Base-by-base conservation (phyloP, 495 filamentous ascomycete genomes). In the Tricharina praecox region DNA sequence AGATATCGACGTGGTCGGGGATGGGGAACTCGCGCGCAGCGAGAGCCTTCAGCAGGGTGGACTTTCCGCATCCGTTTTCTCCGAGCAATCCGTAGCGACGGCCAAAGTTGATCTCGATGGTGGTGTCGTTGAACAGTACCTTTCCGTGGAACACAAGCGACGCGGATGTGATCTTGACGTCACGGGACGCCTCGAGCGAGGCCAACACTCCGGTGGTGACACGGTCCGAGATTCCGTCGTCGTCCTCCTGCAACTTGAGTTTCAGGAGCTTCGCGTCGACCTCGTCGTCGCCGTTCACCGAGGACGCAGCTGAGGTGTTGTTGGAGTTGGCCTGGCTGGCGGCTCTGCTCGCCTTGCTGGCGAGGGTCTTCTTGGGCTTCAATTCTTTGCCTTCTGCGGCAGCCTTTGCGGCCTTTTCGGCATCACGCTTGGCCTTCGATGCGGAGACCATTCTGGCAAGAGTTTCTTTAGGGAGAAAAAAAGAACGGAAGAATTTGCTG, bases 21-120 rank as follows among this genome's bases (percentile, higher is more conserved):
- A 99, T 81, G 24, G 90, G 90, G 62, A 76, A 99, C 66, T 99
- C 90, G 62, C 92, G 82, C 56, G 76, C 76, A 58, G 79, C 81
- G 65, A 99, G 93, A 49, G 90, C 78, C 73, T 95, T 96, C 56
- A 99, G 74, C 0, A 96, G 66, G 9, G 90, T 99, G 52, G 86
- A 94, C 70, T 99, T 99, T 60, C 90, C 90, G 60, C 90, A 99
- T 43, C 90, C 90, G 77, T 99, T 99, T 73, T 99, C 90, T 59
- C 90, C 90, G 47, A 99, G 68, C 44, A 99, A 69, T 62, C 90
- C 90, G 63, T 99, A 99, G 44, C 90, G 77, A 53, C 88, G 82
- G 47, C 81, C 82, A 62, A 85, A 85, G 62, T 84, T 93, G 56
- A 99, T 72, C 65, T 99, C 90, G 59, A 99, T 73, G 21, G 79